These are phyloP conservation scores for Macrophomina pseudophaseolina DNA, from an alignment of 2,329 filamentous ascomycete genomes.

Conservation along the genomic window DNA sequence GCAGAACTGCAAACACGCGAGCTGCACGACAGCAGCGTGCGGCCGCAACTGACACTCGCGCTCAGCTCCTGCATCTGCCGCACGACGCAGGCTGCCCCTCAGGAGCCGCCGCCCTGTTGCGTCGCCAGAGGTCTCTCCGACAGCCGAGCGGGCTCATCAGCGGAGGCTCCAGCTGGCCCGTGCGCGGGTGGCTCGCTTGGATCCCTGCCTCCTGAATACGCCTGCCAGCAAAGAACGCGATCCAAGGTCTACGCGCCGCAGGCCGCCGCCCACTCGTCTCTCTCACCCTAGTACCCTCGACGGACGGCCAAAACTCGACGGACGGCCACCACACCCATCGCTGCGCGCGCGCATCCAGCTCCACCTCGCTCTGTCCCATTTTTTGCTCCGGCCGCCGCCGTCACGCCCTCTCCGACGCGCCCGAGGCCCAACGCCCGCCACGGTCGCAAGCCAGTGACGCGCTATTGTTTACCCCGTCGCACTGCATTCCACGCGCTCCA, in stretches of 20 bases:
- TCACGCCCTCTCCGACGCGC: conserved; percentile 9
- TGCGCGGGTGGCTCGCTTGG: conserved; percentile 10
- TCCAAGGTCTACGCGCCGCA: conserved; percentile 6
- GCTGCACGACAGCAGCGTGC: background rate
- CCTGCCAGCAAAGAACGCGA: conserved; percentile 24
- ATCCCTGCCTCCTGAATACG: conserved; percentile 10
- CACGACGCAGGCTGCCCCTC: conserved; percentile 24
- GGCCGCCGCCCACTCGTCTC: conserved; percentile 16
- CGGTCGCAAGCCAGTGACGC: conserved; percentile 21
- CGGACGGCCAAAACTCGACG: background rate
- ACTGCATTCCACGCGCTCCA: conserved; percentile 26
- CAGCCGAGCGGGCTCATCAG: conserved; percentile 3
- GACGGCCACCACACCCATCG: conserved; percentile 9
- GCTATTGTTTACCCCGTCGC: conserved; percentile 28
- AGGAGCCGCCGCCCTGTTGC: conserved; percentile 24
- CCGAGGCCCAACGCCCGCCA: conserved; percentile 6
- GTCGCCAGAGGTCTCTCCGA: conserved; percentile 13
- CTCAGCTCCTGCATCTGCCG: background rate
- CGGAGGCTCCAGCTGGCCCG: background rate
- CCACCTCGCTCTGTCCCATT: conserved; percentile 22
- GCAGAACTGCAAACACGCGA: background rate
- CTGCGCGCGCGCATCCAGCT: conserved; percentile 14
- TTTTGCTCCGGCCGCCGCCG: conserved; percentile 16
- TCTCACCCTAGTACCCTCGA: conserved; percentile 16
- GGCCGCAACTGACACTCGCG: background rate